These are phyloP conservation scores for Kluyveromyces starmeri DNA, from an alignment of 805 yeast genomes.

Conservation along the genomic window DNA sequence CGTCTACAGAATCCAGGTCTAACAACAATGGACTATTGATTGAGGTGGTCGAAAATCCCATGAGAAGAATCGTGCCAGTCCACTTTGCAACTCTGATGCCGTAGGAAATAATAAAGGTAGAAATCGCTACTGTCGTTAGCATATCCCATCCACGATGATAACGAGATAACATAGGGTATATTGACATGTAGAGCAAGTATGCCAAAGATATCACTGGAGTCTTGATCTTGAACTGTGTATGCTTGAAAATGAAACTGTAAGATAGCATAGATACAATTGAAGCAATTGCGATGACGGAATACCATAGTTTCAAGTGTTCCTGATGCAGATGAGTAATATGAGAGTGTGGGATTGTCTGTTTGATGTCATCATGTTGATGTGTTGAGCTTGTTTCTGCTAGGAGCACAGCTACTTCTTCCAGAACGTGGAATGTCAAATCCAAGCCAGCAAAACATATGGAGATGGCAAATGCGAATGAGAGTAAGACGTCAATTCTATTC, in stretches of 20 bases:
- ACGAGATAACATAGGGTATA: slow-evolving; percentile 19
- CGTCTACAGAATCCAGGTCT: slow-evolving; percentile 5
- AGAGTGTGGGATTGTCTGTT: slow-evolving; percentile 26
- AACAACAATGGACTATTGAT: slow-evolving; percentile 18
- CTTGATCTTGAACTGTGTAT: slow-evolving; percentile 25
- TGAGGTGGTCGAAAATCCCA: slow-evolving; percentile 28
- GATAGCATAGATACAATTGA: slow-evolving; percentile 18
- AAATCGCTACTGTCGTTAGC: slow-evolving; percentile 20
- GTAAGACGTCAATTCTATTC: slow-evolving; percentile 81
- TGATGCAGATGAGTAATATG: slow-evolving; percentile 17
- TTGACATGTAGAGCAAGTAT: slow-evolving; percentile 22
- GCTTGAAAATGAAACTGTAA: slow-evolving; percentile 21
- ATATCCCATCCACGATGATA: slow-evolving; percentile 22
- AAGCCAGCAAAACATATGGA: slow-evolving; percentile 85
- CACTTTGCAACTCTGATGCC: slow-evolving; percentile 28
- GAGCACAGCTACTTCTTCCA: slow-evolving; percentile 57
- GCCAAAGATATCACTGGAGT: slow-evolving; percentile 27
- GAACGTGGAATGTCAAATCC: slow-evolving; percentile 77
- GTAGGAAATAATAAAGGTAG: slow-evolving; percentile 24
- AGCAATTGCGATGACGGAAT: slow-evolving; percentile 10
- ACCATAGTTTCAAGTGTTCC: slow-evolving; percentile 21
- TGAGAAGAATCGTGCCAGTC: slow-evolving; percentile 27
- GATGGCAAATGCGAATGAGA: slow-evolving; percentile 79
- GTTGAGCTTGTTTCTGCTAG: slow-evolving; percentile 25
- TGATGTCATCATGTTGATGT: slow-evolving; percentile 27